Conservation (phyloP, 441 rosid genomes). For the Croton setiger region DNA sequence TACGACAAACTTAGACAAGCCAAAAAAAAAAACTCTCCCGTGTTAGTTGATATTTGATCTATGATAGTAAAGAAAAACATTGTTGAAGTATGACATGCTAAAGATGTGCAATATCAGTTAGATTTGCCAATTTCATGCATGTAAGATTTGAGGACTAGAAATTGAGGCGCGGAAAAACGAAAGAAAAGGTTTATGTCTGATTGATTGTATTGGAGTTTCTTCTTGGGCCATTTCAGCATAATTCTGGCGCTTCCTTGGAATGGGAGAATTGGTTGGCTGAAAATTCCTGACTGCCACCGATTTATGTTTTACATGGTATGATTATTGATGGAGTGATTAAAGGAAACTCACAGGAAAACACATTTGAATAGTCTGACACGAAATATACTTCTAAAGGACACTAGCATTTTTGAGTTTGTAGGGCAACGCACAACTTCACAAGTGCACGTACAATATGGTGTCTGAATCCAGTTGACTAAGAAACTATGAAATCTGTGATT, state of each 20-base stretch:
- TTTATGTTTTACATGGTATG: neutral
- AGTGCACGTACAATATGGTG: neutral
- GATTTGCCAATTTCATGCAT: neutral
- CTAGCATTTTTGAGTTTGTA: neutral
- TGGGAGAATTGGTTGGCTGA: conserved; percentile 5
- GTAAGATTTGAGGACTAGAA: neutral
- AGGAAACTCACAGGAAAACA: neutral
- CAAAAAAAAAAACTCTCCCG: neutral
- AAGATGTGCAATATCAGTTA: neutral
- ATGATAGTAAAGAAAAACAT: neutral
- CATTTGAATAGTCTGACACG: too few species aligned
- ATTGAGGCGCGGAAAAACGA: neutral
- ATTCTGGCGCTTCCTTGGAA: neutral
- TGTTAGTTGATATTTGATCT: neutral
- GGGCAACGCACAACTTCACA: neutral
- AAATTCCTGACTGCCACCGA: neutral
- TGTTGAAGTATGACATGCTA: too few species aligned
- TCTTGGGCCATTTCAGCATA: neutral
- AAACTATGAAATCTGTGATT: neutral
- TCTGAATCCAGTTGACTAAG: neutral
- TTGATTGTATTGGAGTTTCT: neutral
- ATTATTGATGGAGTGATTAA: neutral
- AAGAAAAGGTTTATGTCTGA: neutral
- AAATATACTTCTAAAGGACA: neutral
- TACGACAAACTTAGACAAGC: neutral